Conservation (phyloP, 139 green algal species). For the Volvox reticuliferus region DNA sequence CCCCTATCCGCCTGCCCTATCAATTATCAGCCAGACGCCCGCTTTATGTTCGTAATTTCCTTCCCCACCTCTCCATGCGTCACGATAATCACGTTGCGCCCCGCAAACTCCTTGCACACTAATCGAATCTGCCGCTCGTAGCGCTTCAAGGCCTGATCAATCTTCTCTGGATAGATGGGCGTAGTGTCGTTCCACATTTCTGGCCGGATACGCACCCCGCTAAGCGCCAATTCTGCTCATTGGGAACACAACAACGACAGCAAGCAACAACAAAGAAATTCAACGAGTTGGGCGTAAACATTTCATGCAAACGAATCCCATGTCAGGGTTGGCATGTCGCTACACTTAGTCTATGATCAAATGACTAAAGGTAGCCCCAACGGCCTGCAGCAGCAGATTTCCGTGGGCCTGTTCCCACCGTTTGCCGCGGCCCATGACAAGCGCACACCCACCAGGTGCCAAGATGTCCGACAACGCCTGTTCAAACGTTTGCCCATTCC, state of each 20-base stretch:
- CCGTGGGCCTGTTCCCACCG: too few species aligned
- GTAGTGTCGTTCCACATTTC: slow-evolving; percentile 18
- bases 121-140: slow-evolving; percentile 49
- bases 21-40: neutral
- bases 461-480: slow-evolving; percentile 19
- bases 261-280: too few species aligned
- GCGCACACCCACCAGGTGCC: neutral
- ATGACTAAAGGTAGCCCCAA: too few species aligned
- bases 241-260: too few species aligned
- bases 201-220: slow-evolving; percentile 26
- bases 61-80: slow-evolving; percentile 64
- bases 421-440: too few species aligned
- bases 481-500: slow-evolving; percentile 41
- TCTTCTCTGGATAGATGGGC: slow-evolving; percentile 57
- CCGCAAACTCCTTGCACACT: slow-evolving; percentile 10
- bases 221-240: neutral
- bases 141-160: slow-evolving; percentile 48
- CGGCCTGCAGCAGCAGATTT: too few species aligned
- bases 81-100: slow-evolving; percentile 59
- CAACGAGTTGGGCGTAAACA: too few species aligned
- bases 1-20: neutral
- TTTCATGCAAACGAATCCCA: too few species aligned
- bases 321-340: too few species aligned
- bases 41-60: neutral
- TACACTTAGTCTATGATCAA: too few species aligned